phyloP scores from a whole-genome alignment of 2,329 filamentous ascomycete genomes.

The Tolypocladium nubicola region DNA sequence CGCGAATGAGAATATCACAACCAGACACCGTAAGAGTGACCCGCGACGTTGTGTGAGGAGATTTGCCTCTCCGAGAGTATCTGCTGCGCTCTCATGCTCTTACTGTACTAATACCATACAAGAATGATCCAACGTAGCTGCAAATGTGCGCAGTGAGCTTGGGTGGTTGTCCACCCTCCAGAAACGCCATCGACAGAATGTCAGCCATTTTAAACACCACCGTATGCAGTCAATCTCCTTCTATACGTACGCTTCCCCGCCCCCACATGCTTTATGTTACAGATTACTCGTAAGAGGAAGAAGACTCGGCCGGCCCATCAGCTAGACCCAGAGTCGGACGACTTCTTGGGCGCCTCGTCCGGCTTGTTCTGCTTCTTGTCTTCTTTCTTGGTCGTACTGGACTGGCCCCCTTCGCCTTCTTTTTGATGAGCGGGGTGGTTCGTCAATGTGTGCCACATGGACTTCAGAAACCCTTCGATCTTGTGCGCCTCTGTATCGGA shows the following conservation, averaged over 20 bases:
- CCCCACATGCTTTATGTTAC: conserved; percentile 11
- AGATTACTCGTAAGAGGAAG: conserved; percentile 5
- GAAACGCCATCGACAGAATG: conserved; percentile 18
- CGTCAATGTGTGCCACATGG: conserved; percentile 86
- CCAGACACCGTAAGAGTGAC: not conserved
- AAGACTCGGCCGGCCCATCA: conserved; percentile 6
- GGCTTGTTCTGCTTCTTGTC: conserved; percentile 12
- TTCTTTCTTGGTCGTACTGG: conserved; percentile 12
- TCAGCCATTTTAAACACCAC: conserved; percentile 25
- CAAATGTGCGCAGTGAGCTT: conserved; percentile 14
- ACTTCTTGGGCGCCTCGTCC: conserved; percentile 21
- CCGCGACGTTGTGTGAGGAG: conserved; percentile 17
- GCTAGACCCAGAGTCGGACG: conserved; percentile 20
- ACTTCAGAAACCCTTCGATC: conserved; percentile 85
- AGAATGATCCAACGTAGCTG: conserved; percentile 8
- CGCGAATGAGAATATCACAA: not conserved
- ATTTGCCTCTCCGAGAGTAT: conserved; percentile 19
- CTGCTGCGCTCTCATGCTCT: conserved; percentile 7
- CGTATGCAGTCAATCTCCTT: conserved; percentile 19
- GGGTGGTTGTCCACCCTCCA: conserved; percentile 9
- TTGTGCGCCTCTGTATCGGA: conserved; percentile 45
- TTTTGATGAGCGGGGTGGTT: conserved; percentile 53
- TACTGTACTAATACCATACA: conserved; percentile 22
- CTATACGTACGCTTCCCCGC: conserved; percentile 6
- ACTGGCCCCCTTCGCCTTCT: conserved; percentile 14